Evolutionary conservation across 2,329 filamentous ascomycete genomes (phyloP).

Genomic region (Paracoccidioides brasiliensis): DNA sequence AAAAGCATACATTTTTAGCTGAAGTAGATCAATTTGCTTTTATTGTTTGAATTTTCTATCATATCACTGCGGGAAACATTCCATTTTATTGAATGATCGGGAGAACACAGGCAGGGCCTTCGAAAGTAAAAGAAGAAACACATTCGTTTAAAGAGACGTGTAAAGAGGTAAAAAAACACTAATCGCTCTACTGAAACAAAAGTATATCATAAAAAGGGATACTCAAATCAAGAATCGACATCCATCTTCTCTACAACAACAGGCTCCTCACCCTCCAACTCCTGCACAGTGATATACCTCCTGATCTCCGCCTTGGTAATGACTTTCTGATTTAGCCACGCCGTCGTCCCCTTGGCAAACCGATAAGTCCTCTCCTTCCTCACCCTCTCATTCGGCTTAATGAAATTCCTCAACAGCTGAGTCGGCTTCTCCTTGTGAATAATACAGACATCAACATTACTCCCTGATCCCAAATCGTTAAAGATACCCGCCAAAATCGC

Average conservation of each 20-base stretch:
- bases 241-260: conserved; percentile 52
- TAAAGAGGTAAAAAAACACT: neutral
- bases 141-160: neutral
- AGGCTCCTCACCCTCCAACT: conserved; percentile 55
- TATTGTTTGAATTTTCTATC: neutral
- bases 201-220: neutral
- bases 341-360: conserved; percentile 85
- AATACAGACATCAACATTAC: conserved; percentile 92
- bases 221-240: conserved; percentile 36
- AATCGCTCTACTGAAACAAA: neutral
- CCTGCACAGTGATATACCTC: conserved; percentile 85
- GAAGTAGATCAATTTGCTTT: neutral
- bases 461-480: conserved; percentile 93
- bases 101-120: neutral
- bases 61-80: too few relatives aligned
- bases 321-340: conserved; percentile 88
- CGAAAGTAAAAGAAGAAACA: neutral
- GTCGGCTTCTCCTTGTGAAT: conserved; percentile 95
- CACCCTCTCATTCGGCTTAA: conserved; percentile 81
- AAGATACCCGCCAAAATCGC: conserved; percentile 96
- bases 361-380: conserved; percentile 88
- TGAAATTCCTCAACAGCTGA: conserved; percentile 72
- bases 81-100: neutral
- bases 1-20: too few relatives aligned
- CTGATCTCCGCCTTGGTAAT: conserved; percentile 88